These are phyloP conservation scores for Grigorovia humatica DNA, from an alignment of 805 yeast species.

Conservation along the genomic window DNA sequence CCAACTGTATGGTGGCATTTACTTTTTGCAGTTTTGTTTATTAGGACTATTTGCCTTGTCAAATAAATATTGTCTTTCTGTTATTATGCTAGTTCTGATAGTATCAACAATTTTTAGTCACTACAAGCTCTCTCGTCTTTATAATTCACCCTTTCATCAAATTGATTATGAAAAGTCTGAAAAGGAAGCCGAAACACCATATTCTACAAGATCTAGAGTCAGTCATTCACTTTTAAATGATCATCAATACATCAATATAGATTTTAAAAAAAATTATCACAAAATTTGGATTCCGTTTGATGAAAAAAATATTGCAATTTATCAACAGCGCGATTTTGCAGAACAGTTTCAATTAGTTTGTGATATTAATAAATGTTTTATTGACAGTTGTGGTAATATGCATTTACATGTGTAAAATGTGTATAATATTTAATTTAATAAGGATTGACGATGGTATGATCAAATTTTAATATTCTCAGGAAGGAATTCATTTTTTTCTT, in stretches of 20 bases:
- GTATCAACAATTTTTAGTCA: constrained; percentile 50
- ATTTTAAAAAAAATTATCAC: constrained; percentile 3
- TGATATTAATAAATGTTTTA: constrained; percentile 6
- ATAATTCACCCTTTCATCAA: constrained; percentile 7
- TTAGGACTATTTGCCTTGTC: constrained; percentile 66
- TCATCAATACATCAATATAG: constrained; percentile 3
- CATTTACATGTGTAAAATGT: constrained; percentile 2
- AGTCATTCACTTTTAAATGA: not conserved
- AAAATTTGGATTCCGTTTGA: constrained; percentile 38
- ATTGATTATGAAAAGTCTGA: constrained; percentile 4
- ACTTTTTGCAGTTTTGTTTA: constrained; percentile 68
- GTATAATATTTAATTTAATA: no score
- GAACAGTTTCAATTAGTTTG: constrained; percentile 8
- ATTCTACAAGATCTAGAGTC: not conserved
- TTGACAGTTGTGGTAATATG: constrained; percentile 12
- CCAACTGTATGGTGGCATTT: constrained; percentile 71
- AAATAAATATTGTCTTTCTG: constrained; percentile 35
- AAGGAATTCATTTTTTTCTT: constrained; percentile 17
- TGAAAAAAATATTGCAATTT: constrained; percentile 26
- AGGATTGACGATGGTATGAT: no score
- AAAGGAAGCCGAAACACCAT: not conserved
- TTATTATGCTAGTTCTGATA: constrained; percentile 41
- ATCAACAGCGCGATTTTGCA: constrained; percentile 12
- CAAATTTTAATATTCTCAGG: not conserved
- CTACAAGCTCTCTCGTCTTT: constrained; percentile 32